Evolutionary conservation across 2,329 filamentous ascomycete genomes (phyloP).

Genomic region (Penicillium capsulatum): DNA sequence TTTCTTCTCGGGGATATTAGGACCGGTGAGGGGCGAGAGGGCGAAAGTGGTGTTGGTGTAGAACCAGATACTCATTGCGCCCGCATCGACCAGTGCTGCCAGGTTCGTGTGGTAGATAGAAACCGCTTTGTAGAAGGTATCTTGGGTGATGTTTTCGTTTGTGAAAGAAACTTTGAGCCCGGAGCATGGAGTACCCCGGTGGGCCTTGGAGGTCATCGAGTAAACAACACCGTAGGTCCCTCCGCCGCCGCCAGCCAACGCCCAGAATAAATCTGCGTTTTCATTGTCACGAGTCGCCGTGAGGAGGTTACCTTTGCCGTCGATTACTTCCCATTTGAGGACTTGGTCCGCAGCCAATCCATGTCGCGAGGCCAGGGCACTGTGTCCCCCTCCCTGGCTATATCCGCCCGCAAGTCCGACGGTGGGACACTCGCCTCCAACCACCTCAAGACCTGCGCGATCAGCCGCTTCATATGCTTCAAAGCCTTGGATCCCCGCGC

Average conservation of each 20-base stretch:
- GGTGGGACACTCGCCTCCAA: constrained; percentile 53
- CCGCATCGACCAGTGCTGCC: constrained; percentile 49
- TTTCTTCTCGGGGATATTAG: constrained; percentile 43
- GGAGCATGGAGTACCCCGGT: constrained; percentile 43
- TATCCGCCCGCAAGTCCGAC: constrained; percentile 60
- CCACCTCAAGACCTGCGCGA: constrained; percentile 46
- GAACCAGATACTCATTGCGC: constrained; percentile 47
- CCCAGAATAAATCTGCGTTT: constrained; percentile 21
- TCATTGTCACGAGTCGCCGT: constrained; percentile 16
- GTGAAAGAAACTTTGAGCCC: constrained; percentile 46
- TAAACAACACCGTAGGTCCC: constrained; percentile 57
- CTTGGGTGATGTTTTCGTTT: constrained; percentile 28
- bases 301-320: constrained; percentile 30
- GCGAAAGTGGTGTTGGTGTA: constrained; percentile 47
- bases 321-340: constrained; percentile 56
- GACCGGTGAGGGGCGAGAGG: constrained; percentile 48
- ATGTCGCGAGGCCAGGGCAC: constrained; percentile 50
- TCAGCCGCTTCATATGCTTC: constrained; percentile 48
- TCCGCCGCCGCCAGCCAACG: constrained; percentile 30
- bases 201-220: constrained; percentile 52
- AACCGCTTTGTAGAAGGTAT: constrained; percentile 28
- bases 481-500: constrained; percentile 51
- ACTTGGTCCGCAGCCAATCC: constrained; percentile 60
- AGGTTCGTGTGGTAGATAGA: constrained; percentile 47
- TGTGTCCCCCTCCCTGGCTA: constrained; percentile 58